A percentile compares a stretch with the other conserved stretches of the same genome.
Conservation (phyloP, 257 asterid species). For the Catharanthus roseus region DNA sequence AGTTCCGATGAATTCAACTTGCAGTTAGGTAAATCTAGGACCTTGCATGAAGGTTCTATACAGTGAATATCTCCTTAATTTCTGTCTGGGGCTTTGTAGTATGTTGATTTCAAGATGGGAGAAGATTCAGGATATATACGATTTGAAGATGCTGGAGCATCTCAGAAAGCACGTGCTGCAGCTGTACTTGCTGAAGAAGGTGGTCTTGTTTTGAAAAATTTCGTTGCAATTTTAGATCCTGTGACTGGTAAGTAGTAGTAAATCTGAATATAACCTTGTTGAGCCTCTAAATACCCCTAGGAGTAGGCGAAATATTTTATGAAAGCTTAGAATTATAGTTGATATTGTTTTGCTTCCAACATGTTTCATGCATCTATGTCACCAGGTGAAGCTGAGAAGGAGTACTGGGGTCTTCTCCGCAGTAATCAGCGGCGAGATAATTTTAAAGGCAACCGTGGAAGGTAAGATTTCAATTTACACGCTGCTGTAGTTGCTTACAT, state of each 20-base stretch:
- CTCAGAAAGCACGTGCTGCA: conserved; percentile 90
- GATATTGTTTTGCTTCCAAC: neutral
- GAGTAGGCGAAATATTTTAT: neutral
- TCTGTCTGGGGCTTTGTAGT: conserved; percentile 28
- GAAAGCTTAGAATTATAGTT: neutral
- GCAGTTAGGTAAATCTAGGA: neutral
- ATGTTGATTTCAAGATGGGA: conserved; percentile 73
- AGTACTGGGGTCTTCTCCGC: conserved; percentile 74
- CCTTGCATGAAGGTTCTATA: neutral
- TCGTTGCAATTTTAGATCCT: conserved; percentile 67
- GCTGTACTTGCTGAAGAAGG: conserved; percentile 83
- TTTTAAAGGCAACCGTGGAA: conserved; percentile 60
- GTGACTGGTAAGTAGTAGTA: conserved; percentile 54
- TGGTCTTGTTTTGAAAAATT: conserved; percentile 79
- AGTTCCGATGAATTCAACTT: neutral
- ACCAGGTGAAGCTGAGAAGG: conserved; percentile 92
- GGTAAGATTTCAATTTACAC: conserved; percentile 33
- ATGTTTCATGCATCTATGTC: neutral
- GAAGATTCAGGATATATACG: conserved; percentile 70
- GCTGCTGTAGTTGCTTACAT: too few relatives aligned
- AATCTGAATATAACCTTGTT: neutral
- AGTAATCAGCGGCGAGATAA: conserved; percentile 46
- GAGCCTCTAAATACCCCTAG: neutral
- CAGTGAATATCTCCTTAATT: neutral
- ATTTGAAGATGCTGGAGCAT: conserved; percentile 74